These are phyloP conservation scores for Apiotrichum mycotoxinovorans DNA, from an alignment of 1,284 basidiomycete species.

Conservation along the genomic window DNA sequence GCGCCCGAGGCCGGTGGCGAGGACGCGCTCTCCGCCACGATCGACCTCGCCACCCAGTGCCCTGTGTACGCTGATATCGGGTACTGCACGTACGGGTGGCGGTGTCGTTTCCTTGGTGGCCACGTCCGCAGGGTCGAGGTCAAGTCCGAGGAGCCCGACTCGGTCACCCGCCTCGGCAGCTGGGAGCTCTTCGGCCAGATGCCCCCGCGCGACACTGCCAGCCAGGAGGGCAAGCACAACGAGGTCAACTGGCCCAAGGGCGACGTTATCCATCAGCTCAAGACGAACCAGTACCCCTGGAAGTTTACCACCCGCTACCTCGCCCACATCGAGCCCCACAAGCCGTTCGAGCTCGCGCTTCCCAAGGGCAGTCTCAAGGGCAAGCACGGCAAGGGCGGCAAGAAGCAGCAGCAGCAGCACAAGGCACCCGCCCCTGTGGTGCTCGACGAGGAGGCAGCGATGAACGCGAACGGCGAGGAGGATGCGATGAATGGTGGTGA, in stretches of 20 bases:
- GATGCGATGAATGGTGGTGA: conserved; percentile 23
- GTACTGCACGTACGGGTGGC: conserved; percentile 79
- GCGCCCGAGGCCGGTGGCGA: conserved; percentile 28
- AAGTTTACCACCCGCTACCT: conserved; percentile 67
- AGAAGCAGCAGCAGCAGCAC: conserved; percentile 1
- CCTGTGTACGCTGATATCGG: conserved; percentile 71
- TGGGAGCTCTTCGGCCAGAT: conserved; percentile 34
- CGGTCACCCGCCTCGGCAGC: conserved; percentile 6
- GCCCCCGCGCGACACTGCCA: conserved; percentile 54
- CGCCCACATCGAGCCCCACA: conserved; percentile 55
- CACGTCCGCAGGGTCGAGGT: conserved; percentile 55
- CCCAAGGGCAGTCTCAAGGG: conserved; percentile 9
- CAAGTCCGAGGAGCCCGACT: conserved; percentile 1
- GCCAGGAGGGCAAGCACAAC: conserved; percentile 61
- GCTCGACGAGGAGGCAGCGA: conserved; percentile 45
- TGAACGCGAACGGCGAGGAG: conserved; percentile 9
- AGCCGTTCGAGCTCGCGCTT: conserved; percentile 41
- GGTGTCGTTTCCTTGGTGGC: conserved; percentile 82
- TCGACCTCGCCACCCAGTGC: conserved; percentile 54
- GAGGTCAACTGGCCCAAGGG: conserved; percentile 72
- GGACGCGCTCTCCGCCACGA: conserved; percentile 29
- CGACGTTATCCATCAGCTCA: conserved; percentile 59
- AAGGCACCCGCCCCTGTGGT: conserved; percentile 5
- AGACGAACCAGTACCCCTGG: conserved; percentile 66
- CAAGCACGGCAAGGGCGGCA: conserved; percentile 14